Evolutionary conservation across 2,329 filamentous ascomycete species (phyloP).

Genomic region (Alternaria viburni): DNA sequence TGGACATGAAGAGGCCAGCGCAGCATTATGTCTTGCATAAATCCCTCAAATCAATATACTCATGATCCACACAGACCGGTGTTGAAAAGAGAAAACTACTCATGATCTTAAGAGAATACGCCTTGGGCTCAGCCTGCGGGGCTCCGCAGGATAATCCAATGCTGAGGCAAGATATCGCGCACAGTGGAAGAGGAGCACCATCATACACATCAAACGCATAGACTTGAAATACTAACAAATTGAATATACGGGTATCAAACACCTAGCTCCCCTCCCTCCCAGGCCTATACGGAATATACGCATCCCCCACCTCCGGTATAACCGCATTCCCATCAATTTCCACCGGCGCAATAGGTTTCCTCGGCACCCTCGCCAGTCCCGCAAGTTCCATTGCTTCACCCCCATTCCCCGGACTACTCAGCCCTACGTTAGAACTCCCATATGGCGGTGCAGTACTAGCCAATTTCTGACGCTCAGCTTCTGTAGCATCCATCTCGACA

Average conservation of each 20-base stretch:
- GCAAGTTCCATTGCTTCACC: conserved; percentile 14
- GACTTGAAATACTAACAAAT: not conserved
- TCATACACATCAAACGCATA: not conserved
- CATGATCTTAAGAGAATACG: no score
- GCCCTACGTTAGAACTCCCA: no score
- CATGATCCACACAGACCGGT: no score
- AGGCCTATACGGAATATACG: conserved; percentile 17
- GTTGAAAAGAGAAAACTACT: no score
- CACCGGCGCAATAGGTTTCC: conserved; percentile 26
- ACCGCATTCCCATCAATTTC: conserved; percentile 23
- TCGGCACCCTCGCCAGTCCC: conserved; percentile 18
- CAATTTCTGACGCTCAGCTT: conserved; percentile 16
- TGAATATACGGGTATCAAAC: not conserved
- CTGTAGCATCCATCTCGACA: conserved; percentile 26
- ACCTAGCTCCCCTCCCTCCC: not conserved
- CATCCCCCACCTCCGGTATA: conserved; percentile 18
- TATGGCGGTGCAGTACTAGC: not conserved
- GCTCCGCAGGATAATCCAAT: no score
- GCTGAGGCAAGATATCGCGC: not conserved
- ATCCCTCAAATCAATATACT: no score
- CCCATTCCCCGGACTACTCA: not conserved
- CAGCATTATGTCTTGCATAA: no score
- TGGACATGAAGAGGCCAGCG: not conserved
- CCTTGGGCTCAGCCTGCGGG: no score
- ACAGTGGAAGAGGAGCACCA: not conserved